phyloP scores from a whole-genome alignment of 176 grass and related monocot genomes.

The Zea luxurians region DNA sequence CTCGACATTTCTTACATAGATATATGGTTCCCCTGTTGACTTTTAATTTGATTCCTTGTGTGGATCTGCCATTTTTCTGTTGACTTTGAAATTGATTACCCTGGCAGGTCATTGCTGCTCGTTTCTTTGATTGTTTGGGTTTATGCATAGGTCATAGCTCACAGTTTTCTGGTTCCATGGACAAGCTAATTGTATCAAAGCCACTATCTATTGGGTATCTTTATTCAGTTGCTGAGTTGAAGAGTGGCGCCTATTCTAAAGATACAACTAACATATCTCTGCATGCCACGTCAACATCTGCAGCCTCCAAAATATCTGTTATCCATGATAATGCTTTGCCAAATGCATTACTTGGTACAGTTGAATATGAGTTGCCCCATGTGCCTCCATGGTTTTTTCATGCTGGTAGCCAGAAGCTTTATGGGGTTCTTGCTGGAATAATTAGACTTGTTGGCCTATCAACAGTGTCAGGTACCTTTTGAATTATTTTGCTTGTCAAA shows the following conservation, averaged over 20 bases:
- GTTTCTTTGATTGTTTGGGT: constrained; percentile 76
- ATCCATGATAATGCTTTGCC: constrained; percentile 51
- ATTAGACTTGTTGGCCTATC: constrained; percentile 82
- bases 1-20: not conserved
- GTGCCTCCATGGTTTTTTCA: constrained; percentile 87
- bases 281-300: constrained; percentile 25
- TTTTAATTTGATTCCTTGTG: constrained; percentile 15
- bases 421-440: constrained; percentile 72
- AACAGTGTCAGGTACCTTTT: constrained; percentile 56
- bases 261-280: constrained; percentile 43
- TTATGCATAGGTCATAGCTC: constrained; percentile 78
- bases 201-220: constrained; percentile 87
- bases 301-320: constrained; percentile 60
- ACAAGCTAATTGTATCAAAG: constrained; percentile 72
- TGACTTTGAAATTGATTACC: constrained; percentile 39
- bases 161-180: constrained; percentile 83
- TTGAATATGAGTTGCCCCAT: constrained; percentile 68
- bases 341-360: constrained; percentile 33
- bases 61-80: constrained; percentile 26
- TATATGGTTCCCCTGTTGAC: not conserved
- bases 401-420: constrained; percentile 67
- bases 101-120: constrained; percentile 62
- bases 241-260: constrained; percentile 54
- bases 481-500: constrained; percentile 28
- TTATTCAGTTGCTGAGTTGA: constrained; percentile 88